phyloP scores from a whole-genome alignment of 352 stramenopile genomes.

The Pythium apleroticum region DNA sequence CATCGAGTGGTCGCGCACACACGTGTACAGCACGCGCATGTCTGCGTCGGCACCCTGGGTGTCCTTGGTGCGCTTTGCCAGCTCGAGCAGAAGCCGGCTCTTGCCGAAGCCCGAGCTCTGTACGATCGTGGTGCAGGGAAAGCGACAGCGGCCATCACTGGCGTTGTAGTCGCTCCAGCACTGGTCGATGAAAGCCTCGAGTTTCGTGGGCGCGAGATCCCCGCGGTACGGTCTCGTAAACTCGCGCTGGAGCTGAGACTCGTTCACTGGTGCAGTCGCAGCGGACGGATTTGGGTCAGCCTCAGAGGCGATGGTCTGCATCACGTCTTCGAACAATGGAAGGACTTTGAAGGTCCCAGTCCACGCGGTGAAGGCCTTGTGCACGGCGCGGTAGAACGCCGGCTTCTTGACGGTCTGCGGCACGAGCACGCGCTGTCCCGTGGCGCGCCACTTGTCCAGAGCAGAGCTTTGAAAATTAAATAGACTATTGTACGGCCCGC shows the following conservation, averaged over 20 bases:
- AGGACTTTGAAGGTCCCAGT: background rate
- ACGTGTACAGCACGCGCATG: slow-evolving; percentile 10
- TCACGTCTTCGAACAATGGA: background rate
- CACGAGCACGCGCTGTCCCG: background rate
- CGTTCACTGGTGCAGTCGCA: background rate
- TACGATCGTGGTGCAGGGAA: slow-evolving; percentile 14
- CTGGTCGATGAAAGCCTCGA: background rate
- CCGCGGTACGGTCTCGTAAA: slow-evolving; percentile 6
- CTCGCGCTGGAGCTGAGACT: background rate
- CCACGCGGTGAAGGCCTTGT: background rate
- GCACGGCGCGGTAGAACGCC: background rate
- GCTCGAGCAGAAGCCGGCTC: slow-evolving; percentile 15
- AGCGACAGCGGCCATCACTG: background rate
- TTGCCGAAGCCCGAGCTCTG: slow-evolving; percentile 24
- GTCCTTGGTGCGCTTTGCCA: slow-evolving; percentile 1
- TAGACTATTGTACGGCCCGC: too few species aligned
- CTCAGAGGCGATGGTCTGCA: background rate
- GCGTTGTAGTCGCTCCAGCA: background rate
- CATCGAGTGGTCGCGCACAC: background rate
- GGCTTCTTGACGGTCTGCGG: background rate
- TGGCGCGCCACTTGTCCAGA: too few species aligned
- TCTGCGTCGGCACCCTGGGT: background rate
- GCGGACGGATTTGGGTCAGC: background rate
- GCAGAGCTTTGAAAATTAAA: too few species aligned
- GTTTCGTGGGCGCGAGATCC: background rate